phyloP scores from a whole-genome alignment of 169 alveolate species.

The Eimeria acervulina region DNA sequence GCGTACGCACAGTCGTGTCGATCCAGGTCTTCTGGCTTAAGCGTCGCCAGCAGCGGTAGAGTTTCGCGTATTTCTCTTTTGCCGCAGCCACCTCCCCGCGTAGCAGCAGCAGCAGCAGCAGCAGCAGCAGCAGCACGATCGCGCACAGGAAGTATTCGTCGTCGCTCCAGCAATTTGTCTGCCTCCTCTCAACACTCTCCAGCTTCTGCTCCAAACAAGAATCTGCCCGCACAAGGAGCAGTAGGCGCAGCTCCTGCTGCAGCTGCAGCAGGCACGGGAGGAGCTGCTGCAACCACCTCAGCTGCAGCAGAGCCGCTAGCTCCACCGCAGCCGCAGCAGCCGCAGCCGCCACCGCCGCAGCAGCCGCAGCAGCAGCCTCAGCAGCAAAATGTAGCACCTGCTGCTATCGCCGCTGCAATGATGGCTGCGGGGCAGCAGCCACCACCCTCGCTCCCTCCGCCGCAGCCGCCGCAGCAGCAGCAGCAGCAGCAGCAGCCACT shows the following conservation, averaged over 20 bases:
- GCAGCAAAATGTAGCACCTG: background rate
- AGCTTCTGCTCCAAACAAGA: background rate
- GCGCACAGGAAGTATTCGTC: constrained; percentile 2
- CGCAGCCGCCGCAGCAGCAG: background rate
- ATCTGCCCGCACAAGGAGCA: background rate
- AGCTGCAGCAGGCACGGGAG: constrained; percentile 2
- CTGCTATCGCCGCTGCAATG: background rate
- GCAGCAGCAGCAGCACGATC: constrained; percentile 48
- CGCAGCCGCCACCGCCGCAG: constrained; percentile 8
- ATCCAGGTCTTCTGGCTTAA: constrained; percentile 14
- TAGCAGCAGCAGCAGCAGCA: constrained; percentile 17
- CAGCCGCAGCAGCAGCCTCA: constrained; percentile 5
- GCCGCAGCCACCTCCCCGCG: background rate
- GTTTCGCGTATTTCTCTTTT: background rate
- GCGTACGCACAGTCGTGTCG: background rate
- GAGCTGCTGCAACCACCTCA: background rate
- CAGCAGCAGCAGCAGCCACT: constrained; percentile 26
- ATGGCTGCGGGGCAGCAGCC: background rate
- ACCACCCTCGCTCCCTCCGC: too few relatives aligned
- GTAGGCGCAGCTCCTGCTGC: background rate
- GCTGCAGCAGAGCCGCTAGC: background rate
- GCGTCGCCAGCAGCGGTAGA: background rate
- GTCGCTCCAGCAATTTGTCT: background rate
- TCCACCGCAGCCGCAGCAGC: background rate
- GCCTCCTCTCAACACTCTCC: background rate